phyloP scores from a whole-genome alignment of 805 yeast species.

The Candida suzukii region DNA sequence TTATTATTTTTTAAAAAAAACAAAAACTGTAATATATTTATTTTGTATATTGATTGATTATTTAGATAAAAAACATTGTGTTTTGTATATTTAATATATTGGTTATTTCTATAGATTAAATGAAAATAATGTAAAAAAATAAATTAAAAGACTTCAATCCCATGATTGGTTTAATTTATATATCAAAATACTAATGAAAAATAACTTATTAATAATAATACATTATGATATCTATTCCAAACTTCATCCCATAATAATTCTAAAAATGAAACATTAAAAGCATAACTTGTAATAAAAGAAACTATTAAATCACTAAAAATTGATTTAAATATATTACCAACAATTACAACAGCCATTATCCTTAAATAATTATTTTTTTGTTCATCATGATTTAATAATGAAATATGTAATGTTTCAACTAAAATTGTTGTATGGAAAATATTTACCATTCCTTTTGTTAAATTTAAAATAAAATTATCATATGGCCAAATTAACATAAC shows the following conservation, averaged over 20 bases:
- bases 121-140: neutral
- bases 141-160: too few species aligned
- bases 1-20: too few species aligned
- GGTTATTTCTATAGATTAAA: neutral
- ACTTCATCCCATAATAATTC: conserved; percentile 17
- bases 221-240: neutral
- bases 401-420: conserved; percentile 26
- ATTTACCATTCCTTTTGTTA: conserved; percentile 26
- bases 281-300: neutral
- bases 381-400: conserved; percentile 18
- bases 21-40: too few species aligned
- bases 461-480: conserved; percentile 56
- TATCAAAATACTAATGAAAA: neutral
- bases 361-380: conserved; percentile 22
- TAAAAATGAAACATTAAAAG: conserved; percentile 11
- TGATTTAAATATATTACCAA: conserved; percentile 16
- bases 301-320: conserved; percentile 12
- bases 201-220: neutral
- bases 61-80: too few species aligned
- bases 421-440: conserved; percentile 23
- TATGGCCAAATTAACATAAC: conserved; percentile 96
- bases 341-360: conserved; percentile 17
- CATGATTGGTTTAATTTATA: too few species aligned
- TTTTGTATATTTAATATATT: too few species aligned
- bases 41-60: too few species aligned